Evolutionary conservation across 1,139 yeast genomes (phyloP).

Genomic region (Saccharomyces pastorianus): DNA sequence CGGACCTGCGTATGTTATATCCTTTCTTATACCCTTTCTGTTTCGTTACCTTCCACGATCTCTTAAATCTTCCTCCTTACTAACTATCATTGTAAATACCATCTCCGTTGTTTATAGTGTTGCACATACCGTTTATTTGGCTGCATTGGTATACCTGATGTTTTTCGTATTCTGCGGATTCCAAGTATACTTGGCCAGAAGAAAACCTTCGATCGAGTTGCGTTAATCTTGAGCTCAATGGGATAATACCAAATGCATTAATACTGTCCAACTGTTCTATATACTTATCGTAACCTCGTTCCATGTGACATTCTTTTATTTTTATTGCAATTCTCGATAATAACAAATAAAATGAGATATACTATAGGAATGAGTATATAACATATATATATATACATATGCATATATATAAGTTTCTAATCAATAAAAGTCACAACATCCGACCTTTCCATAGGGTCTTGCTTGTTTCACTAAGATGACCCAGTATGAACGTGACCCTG

Average conservation of each 20-base stretch:
- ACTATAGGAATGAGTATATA: neutral
- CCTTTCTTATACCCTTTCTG: too few relatives aligned
- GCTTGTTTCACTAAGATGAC: too few relatives aligned
- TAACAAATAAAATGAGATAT: neutral
- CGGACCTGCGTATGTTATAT: slow-evolving; percentile 60
- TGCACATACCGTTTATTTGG: slow-evolving; percentile 82
- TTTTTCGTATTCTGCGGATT: slow-evolving; percentile 86
- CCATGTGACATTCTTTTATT: neutral
- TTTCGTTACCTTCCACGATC: too few relatives aligned
- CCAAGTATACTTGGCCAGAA: slow-evolving; percentile 44
- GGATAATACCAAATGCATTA: neutral
- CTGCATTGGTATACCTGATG: slow-evolving; percentile 72
- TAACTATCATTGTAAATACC: too few relatives aligned
- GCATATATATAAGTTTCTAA: neutral
- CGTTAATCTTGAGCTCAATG: slow-evolving; percentile 14
- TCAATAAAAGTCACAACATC: neutral
- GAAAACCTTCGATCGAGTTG: slow-evolving; percentile 27
- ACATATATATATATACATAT: neutral
- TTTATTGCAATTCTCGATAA: neutral
- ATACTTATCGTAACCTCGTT: neutral
- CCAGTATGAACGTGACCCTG: slow-evolving; percentile 6
- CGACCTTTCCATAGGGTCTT: too few relatives aligned
- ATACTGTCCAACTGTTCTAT: neutral
- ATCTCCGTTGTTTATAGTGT: slow-evolving; percentile 41
- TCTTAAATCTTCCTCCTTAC: neutral